These are phyloP conservation scores for Astragalus glycyphyllos DNA, from an alignment of 306 rosid species.

Conservation along the genomic window DNA sequence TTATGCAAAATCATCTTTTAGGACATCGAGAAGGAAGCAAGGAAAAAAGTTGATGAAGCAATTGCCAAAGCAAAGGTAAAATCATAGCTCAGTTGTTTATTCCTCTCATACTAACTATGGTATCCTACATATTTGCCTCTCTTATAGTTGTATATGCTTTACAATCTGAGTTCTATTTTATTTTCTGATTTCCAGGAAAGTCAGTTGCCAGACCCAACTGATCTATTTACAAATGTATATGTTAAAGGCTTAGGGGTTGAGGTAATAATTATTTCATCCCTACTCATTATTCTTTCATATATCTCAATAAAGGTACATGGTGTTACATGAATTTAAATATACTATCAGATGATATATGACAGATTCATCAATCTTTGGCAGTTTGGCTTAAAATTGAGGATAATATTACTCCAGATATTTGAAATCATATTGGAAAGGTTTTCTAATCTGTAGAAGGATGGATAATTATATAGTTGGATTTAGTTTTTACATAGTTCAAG, in stretches of 20 bases:
- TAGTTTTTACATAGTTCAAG: neutral
- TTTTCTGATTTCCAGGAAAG: conserved; percentile 67
- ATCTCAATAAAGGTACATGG: neutral
- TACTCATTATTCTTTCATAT: conserved; percentile 7
- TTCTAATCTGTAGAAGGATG: conserved; percentile 11
- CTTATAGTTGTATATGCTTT: neutral
- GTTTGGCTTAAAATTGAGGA: conserved; percentile 21
- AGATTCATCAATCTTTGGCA: conserved; percentile 4
- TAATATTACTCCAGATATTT: conserved; percentile 14
- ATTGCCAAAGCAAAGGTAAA: conserved; percentile 92
- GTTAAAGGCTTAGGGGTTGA: conserved; percentile 72
- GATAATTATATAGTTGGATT: conserved; percentile 8
- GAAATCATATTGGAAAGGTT: neutral
- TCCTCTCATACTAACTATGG: neutral
- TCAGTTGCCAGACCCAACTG: conserved; percentile 81
- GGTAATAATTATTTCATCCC: conserved; percentile 55
- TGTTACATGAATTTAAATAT: neutral
- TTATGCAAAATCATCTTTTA: conserved; percentile 41
- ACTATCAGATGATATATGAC: neutral
- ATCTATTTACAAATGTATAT: conserved; percentile 71
- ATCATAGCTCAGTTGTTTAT: conserved; percentile 22
- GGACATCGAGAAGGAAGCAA: conserved; percentile 84
- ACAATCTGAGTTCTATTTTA: conserved; percentile 36
- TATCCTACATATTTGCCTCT: conserved; percentile 13
- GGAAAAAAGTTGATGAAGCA: conserved; percentile 89